Percentiles rank a stretch among this genome's conserved stretches.
Conservation (phyloP, 2,329 filamentous ascomycete genomes). For the Exophiala lecanii-corni region DNA sequence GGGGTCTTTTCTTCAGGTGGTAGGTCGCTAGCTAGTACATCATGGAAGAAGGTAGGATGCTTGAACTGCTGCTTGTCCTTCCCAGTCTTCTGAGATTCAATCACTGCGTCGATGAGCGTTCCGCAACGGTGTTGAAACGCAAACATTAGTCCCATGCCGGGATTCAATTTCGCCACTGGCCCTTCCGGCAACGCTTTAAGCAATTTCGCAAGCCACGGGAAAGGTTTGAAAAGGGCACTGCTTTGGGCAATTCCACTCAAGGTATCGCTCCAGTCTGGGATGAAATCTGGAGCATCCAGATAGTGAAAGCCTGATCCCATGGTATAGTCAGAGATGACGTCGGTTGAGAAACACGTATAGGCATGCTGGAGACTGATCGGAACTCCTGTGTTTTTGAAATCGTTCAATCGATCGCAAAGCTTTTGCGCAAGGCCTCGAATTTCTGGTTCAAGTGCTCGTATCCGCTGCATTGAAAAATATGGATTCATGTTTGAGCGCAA, state of each 20-base stretch:
- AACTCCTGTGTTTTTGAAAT: conserved; percentile 1
- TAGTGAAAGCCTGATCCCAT: conserved; percentile 12
- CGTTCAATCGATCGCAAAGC: conserved; percentile 1
- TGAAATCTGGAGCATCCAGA: conserved; percentile 9
- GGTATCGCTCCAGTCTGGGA: neutral
- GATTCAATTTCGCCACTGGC: conserved; percentile 1
- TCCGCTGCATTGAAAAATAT: conserved; percentile 40
- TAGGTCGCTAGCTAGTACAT: conserved; percentile 9
- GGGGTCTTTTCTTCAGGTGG: conserved; percentile 10
- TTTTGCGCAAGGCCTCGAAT: conserved; percentile 27
- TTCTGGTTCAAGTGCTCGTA: conserved; percentile 34
- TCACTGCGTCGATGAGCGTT: neutral
- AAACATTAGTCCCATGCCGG: neutral
- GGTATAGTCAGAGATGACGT: conserved; percentile 42
- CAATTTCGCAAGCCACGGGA: conserved; percentile 22
- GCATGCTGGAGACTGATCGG: conserved; percentile 14
- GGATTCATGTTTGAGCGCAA: conserved; percentile 37
- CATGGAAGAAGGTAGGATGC: conserved; percentile 10
- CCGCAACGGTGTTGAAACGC: neutral
- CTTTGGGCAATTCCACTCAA: neutral
- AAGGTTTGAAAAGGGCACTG: conserved; percentile 10
- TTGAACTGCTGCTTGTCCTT: neutral
- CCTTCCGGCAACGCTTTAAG: conserved; percentile 1
- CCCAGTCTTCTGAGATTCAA: too few species aligned
- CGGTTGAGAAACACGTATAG: conserved; percentile 40